Evolutionary conservation across 1,139 yeast genomes (phyloP).

Genomic region (Eremothecium cymbalariae): DNA sequence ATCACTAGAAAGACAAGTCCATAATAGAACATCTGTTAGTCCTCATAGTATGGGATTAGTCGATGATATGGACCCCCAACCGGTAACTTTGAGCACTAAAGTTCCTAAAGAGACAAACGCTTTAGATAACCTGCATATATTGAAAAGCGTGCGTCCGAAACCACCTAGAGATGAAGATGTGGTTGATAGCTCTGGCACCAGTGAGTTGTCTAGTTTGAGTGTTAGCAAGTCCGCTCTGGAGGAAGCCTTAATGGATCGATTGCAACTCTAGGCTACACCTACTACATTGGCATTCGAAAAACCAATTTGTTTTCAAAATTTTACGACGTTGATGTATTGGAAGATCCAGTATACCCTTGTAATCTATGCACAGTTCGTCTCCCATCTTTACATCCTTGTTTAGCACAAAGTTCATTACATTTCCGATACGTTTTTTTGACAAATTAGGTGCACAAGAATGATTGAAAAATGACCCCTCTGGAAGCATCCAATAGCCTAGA

Average conservation of each 20-base stretch:
- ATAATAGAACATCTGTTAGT: constrained; percentile 1
- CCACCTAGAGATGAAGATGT: constrained; percentile 8
- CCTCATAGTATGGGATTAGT: not conserved
- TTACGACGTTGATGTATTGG: constrained; percentile 38
- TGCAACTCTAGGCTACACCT: constrained; percentile 34
- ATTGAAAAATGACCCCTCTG: constrained; percentile 63
- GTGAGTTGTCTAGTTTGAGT: constrained; percentile 31
- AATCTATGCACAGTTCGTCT: constrained; percentile 55
- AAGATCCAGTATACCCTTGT: constrained; percentile 46
- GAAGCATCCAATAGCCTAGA: constrained; percentile 58
- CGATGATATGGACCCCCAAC: not conserved
- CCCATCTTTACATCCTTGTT: constrained; percentile 33
- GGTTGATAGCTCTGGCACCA: constrained; percentile 17
- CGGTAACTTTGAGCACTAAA: not conserved
- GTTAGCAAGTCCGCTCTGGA: constrained; percentile 40
- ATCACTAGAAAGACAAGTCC: constrained; percentile 22
- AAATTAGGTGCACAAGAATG: constrained; percentile 56
- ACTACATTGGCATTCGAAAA: constrained; percentile 49
- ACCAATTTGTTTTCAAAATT: constrained; percentile 48
- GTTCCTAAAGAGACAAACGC: not conserved
- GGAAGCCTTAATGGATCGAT: constrained; percentile 36
- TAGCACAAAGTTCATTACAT: constrained; percentile 34
- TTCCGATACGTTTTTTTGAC: constrained; percentile 31
- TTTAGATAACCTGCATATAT: constrained; percentile 1
- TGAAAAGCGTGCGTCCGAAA: not conserved